phyloP scores from a whole-genome alignment of 768 basidiomycete species.

The Phlebiopsis flavidoalba region DNA sequence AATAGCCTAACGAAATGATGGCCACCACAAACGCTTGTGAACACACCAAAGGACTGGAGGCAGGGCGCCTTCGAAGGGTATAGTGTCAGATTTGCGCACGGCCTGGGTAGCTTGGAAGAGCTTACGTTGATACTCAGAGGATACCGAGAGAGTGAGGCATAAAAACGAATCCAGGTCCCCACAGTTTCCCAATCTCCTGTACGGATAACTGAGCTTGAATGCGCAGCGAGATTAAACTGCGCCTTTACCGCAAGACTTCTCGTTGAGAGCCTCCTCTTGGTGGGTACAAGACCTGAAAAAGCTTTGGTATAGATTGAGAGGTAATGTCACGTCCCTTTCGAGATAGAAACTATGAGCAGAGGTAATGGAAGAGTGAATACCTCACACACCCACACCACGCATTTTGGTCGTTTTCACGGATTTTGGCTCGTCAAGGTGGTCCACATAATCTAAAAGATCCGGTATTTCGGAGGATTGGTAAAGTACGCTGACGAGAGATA shows the following conservation, averaged over 20 bases:
- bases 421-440: conserved; percentile 92
- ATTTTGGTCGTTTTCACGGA: too few species aligned
- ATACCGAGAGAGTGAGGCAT: conserved; percentile 74
- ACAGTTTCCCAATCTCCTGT: conserved; percentile 96
- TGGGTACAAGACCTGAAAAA: conserved; percentile 92
- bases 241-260: conserved; percentile 70
- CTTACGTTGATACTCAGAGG: conserved; percentile 79
- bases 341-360: not conserved
- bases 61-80: conserved; percentile 58
- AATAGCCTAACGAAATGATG: conserved; percentile 85
- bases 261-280: conserved; percentile 60
- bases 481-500: not conserved
- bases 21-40: conserved; percentile 94
- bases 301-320: conserved; percentile 90
- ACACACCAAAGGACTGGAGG: conserved; percentile 82
- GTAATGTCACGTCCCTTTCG: conserved; percentile 79
- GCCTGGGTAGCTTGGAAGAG: not conserved
- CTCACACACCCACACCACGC: too few species aligned
- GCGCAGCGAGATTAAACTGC: not conserved
- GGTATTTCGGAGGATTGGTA: conserved; percentile 54
- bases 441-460: too few species aligned
- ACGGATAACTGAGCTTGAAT: conserved; percentile 3
- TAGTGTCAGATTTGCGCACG: not conserved
- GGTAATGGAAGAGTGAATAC: conserved; percentile 4
- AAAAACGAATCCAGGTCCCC: conserved; percentile 93